These are phyloP conservation scores for Irpex sp. DNA, from an alignment of 1,284 basidiomycete genomes.

Conservation along the genomic window DNA sequence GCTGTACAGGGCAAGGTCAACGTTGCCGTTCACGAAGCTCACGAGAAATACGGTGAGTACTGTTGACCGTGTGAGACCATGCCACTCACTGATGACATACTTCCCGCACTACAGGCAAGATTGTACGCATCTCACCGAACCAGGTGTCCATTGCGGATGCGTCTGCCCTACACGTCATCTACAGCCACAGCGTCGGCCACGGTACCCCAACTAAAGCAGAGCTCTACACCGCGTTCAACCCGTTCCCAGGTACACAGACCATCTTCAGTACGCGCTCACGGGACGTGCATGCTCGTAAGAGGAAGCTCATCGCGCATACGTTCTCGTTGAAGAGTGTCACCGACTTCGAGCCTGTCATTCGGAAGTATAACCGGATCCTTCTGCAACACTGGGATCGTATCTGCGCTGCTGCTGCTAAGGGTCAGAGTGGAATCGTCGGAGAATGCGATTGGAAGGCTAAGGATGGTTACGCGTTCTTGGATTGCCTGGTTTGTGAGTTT, in stretches of 20 bases:
- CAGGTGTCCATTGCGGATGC: conserved; percentile 79
- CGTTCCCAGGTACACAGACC: background rate
- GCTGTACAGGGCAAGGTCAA: conserved; percentile 65
- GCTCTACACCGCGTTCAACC: background rate
- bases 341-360: conserved; percentile 73
- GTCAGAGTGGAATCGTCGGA: conserved; percentile 43
- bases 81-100: background rate
- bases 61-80: background rate
- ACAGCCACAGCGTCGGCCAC: conserved; percentile 48
- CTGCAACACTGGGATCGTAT: conserved; percentile 72
- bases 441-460: conserved; percentile 55
- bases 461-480: conserved; percentile 60
- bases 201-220: conserved; percentile 32
- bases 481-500: conserved; percentile 54
- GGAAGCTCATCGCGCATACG: conserved; percentile 81
- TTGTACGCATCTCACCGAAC: conserved; percentile 80
- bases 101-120: conserved; percentile 42
- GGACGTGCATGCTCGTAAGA: conserved; percentile 77
- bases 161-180: conserved; percentile 64
- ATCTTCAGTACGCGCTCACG: conserved; percentile 81
- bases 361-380: conserved; percentile 52
- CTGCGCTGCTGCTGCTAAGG: conserved; percentile 37
- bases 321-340: conserved; percentile 77
- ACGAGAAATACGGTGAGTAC: conserved; percentile 66
- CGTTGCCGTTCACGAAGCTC: conserved; percentile 65